These are phyloP conservation scores for Colletotrichum aenigma DNA, from an alignment of 2,329 filamentous ascomycete species.

Conservation along the genomic window DNA sequence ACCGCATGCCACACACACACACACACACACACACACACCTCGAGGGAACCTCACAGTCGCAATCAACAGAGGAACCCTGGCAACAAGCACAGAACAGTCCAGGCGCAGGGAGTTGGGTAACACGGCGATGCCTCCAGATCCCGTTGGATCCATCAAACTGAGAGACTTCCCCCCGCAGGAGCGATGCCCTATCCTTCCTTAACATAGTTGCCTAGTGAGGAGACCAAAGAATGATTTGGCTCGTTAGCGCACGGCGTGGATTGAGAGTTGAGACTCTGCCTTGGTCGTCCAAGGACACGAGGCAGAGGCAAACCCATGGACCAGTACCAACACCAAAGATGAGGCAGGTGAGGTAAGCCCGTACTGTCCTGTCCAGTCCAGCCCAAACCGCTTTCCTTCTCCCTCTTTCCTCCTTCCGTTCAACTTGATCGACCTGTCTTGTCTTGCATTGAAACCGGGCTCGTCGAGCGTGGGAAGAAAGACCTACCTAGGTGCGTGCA, in stretches of 20 bases:
- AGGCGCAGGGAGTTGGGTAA: neutral
- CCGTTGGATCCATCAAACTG: neutral
- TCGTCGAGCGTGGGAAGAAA: conserved; percentile 9
- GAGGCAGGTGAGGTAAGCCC: neutral
- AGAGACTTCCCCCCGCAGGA: neutral
- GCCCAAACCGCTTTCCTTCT: conserved; percentile 6
- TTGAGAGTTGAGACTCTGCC: neutral
- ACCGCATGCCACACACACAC: neutral
- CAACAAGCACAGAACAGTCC: neutral
- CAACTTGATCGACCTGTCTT: conserved; percentile 12
- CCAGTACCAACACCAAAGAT: neutral
- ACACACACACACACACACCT: too few species aligned
- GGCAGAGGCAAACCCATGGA: neutral
- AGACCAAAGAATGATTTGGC: neutral
- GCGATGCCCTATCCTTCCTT: neutral
- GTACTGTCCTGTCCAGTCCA: neutral
- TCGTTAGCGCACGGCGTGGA: neutral
- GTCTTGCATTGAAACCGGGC: conserved; percentile 15
- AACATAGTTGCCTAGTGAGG: neutral
- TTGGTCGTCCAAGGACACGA: neutral
- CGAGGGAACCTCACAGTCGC: neutral
- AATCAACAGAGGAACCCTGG: neutral
- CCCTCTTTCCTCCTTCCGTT: conserved; percentile 18
- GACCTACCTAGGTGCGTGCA: neutral
- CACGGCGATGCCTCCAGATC: neutral